These are phyloP conservation scores for Rhodofomes roseus DNA, from an alignment of 1,284 basidiomycete species.

Conservation along the genomic window DNA sequence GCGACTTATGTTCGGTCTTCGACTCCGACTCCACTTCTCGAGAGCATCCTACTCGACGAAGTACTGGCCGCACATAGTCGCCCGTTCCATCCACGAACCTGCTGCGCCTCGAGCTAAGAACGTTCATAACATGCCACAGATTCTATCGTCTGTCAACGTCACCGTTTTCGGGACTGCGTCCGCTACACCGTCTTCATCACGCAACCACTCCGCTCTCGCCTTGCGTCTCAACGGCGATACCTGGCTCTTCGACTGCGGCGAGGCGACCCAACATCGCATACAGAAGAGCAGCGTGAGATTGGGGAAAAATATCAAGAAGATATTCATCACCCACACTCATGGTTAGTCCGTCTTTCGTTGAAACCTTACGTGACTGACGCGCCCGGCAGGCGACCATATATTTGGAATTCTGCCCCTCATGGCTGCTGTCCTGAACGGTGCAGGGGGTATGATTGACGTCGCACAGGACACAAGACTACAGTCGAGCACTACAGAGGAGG, in stretches of 20 bases:
- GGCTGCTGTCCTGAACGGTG: constrained; percentile 63
- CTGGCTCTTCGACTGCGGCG: constrained; percentile 90
- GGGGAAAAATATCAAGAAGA: constrained; percentile 77
- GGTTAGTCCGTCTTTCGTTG: constrained; percentile 38
- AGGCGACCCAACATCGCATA: constrained; percentile 83
- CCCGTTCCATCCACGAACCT: too few relatives aligned
- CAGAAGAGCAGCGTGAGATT: constrained; percentile 71
- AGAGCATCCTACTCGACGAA: too few relatives aligned
- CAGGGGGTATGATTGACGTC: constrained; percentile 62
- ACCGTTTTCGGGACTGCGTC: constrained; percentile 79
- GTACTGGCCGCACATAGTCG: too few relatives aligned
- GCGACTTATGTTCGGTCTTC: too few relatives aligned
- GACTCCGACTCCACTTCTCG: too few relatives aligned
- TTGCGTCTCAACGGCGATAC: constrained; percentile 61
- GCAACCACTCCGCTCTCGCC: constrained; percentile 71
- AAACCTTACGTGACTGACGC: not conserved
- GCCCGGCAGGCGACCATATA: constrained; percentile 75
- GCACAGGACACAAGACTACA: constrained; percentile 53
- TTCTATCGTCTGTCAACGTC: constrained; percentile 32
- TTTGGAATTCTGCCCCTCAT: constrained; percentile 78
- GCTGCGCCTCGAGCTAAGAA: too few relatives aligned
- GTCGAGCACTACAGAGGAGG: constrained; percentile 9
- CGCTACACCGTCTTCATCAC: constrained; percentile 69
- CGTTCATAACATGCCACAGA: not conserved
- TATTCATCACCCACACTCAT: constrained; percentile 93